A percentile compares a stretch with the other conserved stretches of the same genome.
Evolutionary conservation across 805 yeast species (phyloP).

Genomic region (Teunomyces tritomae): DNA sequence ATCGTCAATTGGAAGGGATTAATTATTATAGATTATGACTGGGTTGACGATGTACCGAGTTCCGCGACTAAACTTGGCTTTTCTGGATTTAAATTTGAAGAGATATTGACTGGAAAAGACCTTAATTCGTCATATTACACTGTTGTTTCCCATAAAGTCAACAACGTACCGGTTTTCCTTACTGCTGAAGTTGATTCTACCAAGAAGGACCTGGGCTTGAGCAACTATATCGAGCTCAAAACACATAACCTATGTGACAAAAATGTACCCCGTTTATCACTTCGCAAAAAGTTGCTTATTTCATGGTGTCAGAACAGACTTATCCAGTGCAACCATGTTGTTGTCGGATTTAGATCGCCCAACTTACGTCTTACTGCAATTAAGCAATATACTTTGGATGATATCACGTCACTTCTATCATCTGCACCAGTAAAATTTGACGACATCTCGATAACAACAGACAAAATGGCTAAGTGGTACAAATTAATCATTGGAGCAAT

Average conservation of each 20-base stretch:
- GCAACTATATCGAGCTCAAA: constrained; percentile 21
- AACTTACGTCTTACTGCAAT: constrained; percentile 12
- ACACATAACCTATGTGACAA: constrained; percentile 15
- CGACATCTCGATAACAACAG: neutral
- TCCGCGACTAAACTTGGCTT: constrained; percentile 10
- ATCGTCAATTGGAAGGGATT: constrained; percentile 17
- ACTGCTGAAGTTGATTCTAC: constrained; percentile 26
- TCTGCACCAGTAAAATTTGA: neutral
- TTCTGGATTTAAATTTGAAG: constrained; percentile 24
- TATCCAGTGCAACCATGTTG: constrained; percentile 12
- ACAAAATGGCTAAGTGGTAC: constrained; percentile 15
- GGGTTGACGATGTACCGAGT: constrained; percentile 10
- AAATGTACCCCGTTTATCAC: constrained; percentile 2
- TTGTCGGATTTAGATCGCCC: constrained; percentile 17
- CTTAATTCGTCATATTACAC: constrained; percentile 12
- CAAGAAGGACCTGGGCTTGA: constrained; percentile 5
- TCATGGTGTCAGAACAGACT: constrained; percentile 20
- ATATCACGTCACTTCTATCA: neutral
- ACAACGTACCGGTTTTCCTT: constrained; percentile 11
- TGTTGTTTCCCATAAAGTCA: constrained; percentile 11
- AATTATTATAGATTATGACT: constrained; percentile 18
- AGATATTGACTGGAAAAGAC: constrained; percentile 11
- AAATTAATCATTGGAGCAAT: constrained; percentile 2
- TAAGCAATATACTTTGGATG: constrained; percentile 7
- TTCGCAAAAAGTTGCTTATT: constrained; percentile 9